Base-by-base conservation (phyloP, 768 basidiomycete genomes). In the Phaeotremella skinneri region DNA sequence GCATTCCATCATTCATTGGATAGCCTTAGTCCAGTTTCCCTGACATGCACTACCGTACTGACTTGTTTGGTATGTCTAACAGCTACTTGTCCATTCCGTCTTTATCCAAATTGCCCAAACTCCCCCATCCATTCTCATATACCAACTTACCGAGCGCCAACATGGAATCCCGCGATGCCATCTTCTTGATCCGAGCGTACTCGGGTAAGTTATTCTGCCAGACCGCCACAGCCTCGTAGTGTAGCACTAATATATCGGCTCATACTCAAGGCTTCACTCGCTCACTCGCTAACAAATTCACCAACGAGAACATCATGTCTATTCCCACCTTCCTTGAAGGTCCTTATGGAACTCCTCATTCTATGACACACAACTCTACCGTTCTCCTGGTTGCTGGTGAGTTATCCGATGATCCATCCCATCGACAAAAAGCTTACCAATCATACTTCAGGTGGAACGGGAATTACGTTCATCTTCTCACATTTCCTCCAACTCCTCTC, bases 381-480 rank as follows among this genome's bases (percentile, higher is more conserved):
- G 56, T 58, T 13, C 4, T 58, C 32, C 49, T 58, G 14, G 34
- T 58, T 20, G 56, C 56, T 7, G 55, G 52, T 52, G 25, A 52
- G 52, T 29, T 17, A 9, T 11, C 23, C 27, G n/a, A n/a, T n/a
- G n/a, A n/a, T n/a, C 49, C 29, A 11, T 23, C 49, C 14, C 27
- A 17, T 30, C 29, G 20, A 27, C 21, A 27, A 27, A 4, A 23
- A 4, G 49, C 49, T 50, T 14, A 50, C 27, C 11, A 23, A 37
- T 37, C 34, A 37, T 17, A 7, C 21, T 51, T 11, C 52, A 52
- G 53, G 56, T 34, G 56, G 56, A 4, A 58, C 56, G 4, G 56
- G 56, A 6, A 58, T 58, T 20, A 58, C 56, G 17, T 47, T 52
- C 48, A 48, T 37, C 20, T 51, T 58, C 5, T 49, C 47, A 16